A percentile compares a stretch with the other conserved stretches of the same genome.
Evolutionary conservation across 768 basidiomycete species (phyloP).

Genomic region (Pleurotus salmoneostramineus): DNA sequence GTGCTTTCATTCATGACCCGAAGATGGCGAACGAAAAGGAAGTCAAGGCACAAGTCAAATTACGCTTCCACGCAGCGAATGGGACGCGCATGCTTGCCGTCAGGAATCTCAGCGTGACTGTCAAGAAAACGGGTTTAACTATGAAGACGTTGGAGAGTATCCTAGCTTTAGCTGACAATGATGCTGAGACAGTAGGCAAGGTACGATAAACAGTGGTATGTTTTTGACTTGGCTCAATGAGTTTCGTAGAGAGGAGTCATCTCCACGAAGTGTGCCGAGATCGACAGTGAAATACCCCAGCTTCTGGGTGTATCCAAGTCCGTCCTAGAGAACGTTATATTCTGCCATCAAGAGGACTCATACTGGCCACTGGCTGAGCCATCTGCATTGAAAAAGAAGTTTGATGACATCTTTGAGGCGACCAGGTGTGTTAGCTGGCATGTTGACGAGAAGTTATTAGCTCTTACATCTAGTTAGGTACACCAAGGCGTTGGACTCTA

Average conservation of each 20-base stretch:
- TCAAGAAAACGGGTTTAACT: constrained; percentile 88
- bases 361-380: constrained; percentile 98
- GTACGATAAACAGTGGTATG: constrained; percentile 35
- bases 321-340: constrained; percentile 99
- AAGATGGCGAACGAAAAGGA: constrained; percentile 99
- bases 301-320: constrained; percentile 94
- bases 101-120: constrained; percentile 87
- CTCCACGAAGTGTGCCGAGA: constrained; percentile 96
- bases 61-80: constrained; percentile 89
- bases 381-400: constrained; percentile 92
- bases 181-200: constrained; percentile 69
- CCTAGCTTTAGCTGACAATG: constrained; percentile 66
- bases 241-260: constrained; percentile 70
- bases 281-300: constrained; percentile 92
- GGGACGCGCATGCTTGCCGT: constrained; percentile 87
- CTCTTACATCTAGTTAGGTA: constrained; percentile 50
- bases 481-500: constrained; percentile 93
- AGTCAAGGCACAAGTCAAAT: constrained; percentile 96
- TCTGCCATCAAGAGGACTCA: constrained; percentile 98
- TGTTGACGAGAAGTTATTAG: background rate
- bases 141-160: constrained; percentile 99
- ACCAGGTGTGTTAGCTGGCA: constrained; percentile 57
- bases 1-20: constrained; percentile 98
- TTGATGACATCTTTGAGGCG: constrained; percentile 99
- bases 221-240: background rate